Evolutionary conservation across 2,329 filamentous ascomycete species (phyloP).

Genomic region (Cladophialophora carrionii): DNA sequence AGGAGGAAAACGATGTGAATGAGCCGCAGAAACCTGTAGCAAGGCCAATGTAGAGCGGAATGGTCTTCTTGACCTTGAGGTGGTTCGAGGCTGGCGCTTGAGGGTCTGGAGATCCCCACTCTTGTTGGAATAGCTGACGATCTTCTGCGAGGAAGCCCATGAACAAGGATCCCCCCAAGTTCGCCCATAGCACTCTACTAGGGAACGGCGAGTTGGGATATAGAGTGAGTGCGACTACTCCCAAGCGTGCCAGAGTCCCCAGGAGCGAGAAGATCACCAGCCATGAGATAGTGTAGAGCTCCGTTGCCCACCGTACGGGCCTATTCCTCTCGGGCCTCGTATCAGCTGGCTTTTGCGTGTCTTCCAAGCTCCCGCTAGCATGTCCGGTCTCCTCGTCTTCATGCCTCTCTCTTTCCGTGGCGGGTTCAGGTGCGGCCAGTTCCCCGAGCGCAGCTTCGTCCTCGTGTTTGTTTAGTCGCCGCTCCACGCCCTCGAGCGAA

Average conservation of each 20-base stretch:
- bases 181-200: constrained; percentile 78
- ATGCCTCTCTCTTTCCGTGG: constrained; percentile 1
- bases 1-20: constrained; percentile 83
- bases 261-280: constrained; percentile 78
- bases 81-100: constrained; percentile 20
- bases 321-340: constrained; percentile 1
- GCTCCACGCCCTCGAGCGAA: constrained; percentile 16
- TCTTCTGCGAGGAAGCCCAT: constrained; percentile 84
- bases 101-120: constrained; percentile 41
- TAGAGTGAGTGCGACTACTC: constrained; percentile 72
- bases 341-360: constrained; percentile 16
- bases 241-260: constrained; percentile 77
- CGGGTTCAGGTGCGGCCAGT: constrained; percentile 16
- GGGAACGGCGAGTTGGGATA: constrained; percentile 75
- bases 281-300: constrained; percentile 65
- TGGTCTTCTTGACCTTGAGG: constrained; percentile 67
- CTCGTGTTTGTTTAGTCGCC: constrained; percentile 17
- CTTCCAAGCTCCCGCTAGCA: constrained; percentile 17
- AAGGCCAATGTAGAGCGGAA: constrained; percentile 80
- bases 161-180: constrained; percentile 74
- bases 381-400: constrained; percentile 25
- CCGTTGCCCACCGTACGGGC: constrained; percentile 13
- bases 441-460: constrained; percentile 17
- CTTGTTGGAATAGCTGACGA: constrained; percentile 65
- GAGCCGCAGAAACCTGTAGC: constrained; percentile 85